Evolutionary conservation across 257 asterid species (phyloP).

Genomic region (Solanum sitiens): DNA sequence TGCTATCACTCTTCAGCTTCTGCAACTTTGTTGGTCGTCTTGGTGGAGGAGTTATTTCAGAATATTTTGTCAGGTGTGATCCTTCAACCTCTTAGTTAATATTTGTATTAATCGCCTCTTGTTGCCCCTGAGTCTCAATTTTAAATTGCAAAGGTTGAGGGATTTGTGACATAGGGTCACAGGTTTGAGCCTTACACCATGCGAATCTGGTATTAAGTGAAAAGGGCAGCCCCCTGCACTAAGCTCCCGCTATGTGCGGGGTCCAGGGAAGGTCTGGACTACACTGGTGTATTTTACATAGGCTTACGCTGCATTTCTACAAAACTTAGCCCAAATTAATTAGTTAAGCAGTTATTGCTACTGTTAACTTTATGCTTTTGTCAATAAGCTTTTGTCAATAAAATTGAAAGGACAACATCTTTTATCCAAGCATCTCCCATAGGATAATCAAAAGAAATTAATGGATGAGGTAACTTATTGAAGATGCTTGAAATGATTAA

Average conservation of each 20-base stretch:
- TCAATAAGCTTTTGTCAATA: background rate
- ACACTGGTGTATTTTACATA: background rate
- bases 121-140: background rate
- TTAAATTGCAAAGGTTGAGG: background rate
- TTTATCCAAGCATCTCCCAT: background rate
- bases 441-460: background rate
- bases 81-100: background rate
- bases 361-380: background rate
- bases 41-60: conserved; percentile 72
- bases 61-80: conserved; percentile 44
- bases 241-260: background rate
- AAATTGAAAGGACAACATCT: background rate
- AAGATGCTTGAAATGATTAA: background rate
- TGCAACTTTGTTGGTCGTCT: conserved; percentile 67
- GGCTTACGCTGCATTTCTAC: background rate
- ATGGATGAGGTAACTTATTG: background rate
- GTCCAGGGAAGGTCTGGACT: background rate
- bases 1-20: conserved; percentile 59
- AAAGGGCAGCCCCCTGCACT: background rate
- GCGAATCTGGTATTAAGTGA: background rate
- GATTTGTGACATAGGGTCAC: background rate
- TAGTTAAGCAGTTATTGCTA: background rate
- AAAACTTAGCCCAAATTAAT: background rate
- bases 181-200: background rate
- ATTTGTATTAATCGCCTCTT: background rate